Base-by-base conservation (phyloP, 257 asterid genomes). In the Solanum piurae region DNA sequence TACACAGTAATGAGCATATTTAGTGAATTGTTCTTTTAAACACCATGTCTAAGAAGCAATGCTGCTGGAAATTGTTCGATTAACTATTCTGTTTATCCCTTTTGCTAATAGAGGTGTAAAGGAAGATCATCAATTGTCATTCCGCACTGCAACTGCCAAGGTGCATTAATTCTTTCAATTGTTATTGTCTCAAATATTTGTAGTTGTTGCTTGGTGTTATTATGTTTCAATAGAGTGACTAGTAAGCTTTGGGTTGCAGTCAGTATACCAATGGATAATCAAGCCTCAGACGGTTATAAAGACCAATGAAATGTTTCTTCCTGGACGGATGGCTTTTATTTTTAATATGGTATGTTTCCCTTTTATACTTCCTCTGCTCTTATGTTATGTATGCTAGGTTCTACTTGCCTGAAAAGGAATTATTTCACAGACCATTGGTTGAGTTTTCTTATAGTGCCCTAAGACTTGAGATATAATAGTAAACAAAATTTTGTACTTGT, bases 231-330 rank as follows among this genome's bases (percentile, higher is more conserved):
- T 76, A 85, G 49, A 85, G 75, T 89, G 72, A 72, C 38, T 49
- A 52, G 58, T 49, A 42, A 33, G 80, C 66, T 79, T 84, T 49
- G 64, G 68, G 75, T 90, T 90, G 71, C 97, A 97, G 99, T 96
- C 98, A 37, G 93, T 97, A 86, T 94, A 96, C 90, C 95, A 96
- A 85, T 97, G 98, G 95, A 97, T 94, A 82, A 98, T 97, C 92
- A 96, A 96, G 91, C 99, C 99, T 80, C 99, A 94, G 91, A 90
- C 98, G 77, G 91, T 86, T 75, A 79, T 90, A 89, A 97, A 97
- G 92, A 96, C 98, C 88, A 97, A 97, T 89, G 99, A 97, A 90
- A 93, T 97, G 98, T 97, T 97, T 90, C 99, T 96, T 89, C 99
- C 99, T 89, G 99, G 99, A 86, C 93, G 99, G 89, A 96, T 97